Conservation (phyloP, 164 flowering plant genomes). For the Paratinospora sagittata region DNA sequence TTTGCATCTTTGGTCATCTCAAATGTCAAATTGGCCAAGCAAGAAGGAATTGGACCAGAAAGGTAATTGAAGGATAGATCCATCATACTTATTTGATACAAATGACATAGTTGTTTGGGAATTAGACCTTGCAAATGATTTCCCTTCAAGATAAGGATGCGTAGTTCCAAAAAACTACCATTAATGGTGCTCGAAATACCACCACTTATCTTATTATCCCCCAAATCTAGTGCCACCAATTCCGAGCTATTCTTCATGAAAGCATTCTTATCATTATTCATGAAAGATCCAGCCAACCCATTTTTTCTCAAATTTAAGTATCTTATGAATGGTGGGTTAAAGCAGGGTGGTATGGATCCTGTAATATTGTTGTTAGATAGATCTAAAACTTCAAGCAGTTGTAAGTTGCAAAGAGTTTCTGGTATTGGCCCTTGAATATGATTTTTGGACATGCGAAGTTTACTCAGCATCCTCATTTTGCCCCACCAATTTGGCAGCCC, state of each 20-base stretch:
- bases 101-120: conserved; percentile 5
- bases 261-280: not conserved
- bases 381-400: not conserved
- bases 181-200: conserved; percentile 10
- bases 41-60: conserved; percentile 12
- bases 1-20: not conserved
- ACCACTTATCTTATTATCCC: conserved; percentile 13
- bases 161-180: not conserved
- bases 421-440: conserved; percentile 4
- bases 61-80: conserved; percentile 18
- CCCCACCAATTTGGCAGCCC: not conserved
- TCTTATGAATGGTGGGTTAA: not conserved
- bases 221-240: conserved; percentile 1
- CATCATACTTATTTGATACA: conserved; percentile 4
- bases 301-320: not conserved
- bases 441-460: not conserved
- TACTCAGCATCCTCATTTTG: not conserved
- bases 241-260: not conserved
- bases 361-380: not conserved
- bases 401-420: not conserved
- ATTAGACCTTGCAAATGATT: conserved; percentile 12
- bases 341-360: conserved; percentile 7
- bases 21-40: conserved; percentile 7
- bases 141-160: not conserved
- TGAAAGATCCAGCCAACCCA: conserved; percentile 1